Percentiles rank a stretch among this genome's conserved stretches.
phyloP scores from a whole-genome alignment of 768 basidiomycete species.

The Amanita rubescens region DNA sequence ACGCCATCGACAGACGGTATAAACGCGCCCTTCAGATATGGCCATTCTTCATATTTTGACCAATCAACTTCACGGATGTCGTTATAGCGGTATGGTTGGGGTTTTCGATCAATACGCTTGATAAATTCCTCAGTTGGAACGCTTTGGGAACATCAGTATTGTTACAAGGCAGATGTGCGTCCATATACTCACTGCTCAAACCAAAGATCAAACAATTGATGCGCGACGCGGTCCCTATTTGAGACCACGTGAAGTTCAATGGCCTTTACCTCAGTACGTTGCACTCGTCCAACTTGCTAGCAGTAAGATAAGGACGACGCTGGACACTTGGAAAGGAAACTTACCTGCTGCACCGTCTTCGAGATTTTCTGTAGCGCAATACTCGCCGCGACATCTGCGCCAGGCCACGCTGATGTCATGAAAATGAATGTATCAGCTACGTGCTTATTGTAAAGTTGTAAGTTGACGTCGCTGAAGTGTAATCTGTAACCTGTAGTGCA shows the following conservation, averaged over 20 bases:
- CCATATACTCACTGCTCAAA: conserved; percentile 49
- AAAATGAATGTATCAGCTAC: conserved; percentile 51
- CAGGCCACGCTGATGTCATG: conserved; percentile 39
- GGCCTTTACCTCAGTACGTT: conserved; percentile 39
- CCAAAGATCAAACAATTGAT: conserved; percentile 61
- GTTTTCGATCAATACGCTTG: conserved; percentile 38
- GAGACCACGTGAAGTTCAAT: conserved; percentile 67
- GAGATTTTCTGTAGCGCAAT: conserved; percentile 62
- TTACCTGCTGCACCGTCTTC: conserved; percentile 40
- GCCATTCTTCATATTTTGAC: conserved; percentile 24
- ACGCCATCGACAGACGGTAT: conserved; percentile 12
- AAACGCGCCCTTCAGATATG: conserved; percentile 19
- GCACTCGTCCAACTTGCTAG: conserved; percentile 56
- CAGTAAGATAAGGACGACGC: not conserved
- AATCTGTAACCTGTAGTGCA: conserved; percentile 48
- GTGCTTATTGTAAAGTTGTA: conserved; percentile 53
- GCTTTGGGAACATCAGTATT: conserved; percentile 17
- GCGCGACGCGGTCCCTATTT: conserved; percentile 56
- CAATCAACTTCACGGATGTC: conserved; percentile 34
- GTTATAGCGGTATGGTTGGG: conserved; percentile 33
- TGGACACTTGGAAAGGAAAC: conserved; percentile 5
- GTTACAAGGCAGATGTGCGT: not conserved
- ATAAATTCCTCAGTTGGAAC: conserved; percentile 40
- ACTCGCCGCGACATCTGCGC: conserved; percentile 45
- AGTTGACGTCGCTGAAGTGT: conserved; percentile 44